Evolutionary conservation across 2,329 filamentous ascomycete genomes (phyloP).

Genomic region (Aspergillus quadrilineatus): DNA sequence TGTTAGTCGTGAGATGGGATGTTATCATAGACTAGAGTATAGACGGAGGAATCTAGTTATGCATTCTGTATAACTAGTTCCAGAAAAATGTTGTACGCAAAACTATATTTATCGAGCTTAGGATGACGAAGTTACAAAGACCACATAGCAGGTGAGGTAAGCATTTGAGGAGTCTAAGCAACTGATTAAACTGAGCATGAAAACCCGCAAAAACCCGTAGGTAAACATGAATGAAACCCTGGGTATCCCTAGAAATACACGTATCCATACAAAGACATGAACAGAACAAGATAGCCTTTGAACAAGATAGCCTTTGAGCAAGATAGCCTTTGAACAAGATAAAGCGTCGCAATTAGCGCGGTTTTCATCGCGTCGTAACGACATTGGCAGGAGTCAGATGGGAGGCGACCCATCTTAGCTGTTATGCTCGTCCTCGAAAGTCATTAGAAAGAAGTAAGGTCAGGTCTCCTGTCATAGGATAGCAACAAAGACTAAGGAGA

Average conservation of each 20-base stretch:
- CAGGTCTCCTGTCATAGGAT: neutral
- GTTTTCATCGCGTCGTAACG: slow-evolving; percentile 16
- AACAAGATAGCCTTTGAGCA: neutral
- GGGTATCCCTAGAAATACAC: slow-evolving; percentile 15
- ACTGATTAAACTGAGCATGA: neutral
- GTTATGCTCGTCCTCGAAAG: neutral
- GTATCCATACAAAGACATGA: slow-evolving; percentile 12
- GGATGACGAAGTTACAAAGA: no score
- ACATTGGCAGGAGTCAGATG: neutral
- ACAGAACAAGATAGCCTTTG: neutral
- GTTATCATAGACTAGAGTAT: no score
- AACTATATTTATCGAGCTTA: no score
- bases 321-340: neutral
- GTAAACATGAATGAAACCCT: slow-evolving; percentile 6
- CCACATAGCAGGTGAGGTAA: no score
- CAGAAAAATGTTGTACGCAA: no score
- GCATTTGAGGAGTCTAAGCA: neutral
- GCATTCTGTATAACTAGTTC: no score
- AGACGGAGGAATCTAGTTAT: no score
- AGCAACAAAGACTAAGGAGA: slow-evolving; percentile 7
- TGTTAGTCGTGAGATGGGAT: no score
- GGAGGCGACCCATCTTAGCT: no score
- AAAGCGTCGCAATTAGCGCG: slow-evolving; percentile 9
- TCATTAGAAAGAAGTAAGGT: slow-evolving; percentile 4
- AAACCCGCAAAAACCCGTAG: neutral